phyloP scores from a whole-genome alignment of 805 yeast species.

The Wickerhamiella domercqiae region DNA sequence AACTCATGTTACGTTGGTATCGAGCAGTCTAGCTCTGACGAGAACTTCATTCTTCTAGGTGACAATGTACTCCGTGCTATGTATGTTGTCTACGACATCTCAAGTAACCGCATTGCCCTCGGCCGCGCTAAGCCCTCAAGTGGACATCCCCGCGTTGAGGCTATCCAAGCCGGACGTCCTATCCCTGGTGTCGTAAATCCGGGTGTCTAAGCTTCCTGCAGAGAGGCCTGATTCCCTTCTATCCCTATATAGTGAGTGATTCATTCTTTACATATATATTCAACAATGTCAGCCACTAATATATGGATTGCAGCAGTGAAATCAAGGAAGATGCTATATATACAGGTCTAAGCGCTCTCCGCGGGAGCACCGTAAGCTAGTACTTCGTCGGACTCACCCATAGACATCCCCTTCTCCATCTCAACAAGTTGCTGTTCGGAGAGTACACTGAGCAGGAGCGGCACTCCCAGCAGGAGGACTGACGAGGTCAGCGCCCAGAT shows the following conservation, averaged over 20 bases:
- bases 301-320: too few species aligned
- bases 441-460: constrained; percentile 74
- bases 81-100: constrained; percentile 50
- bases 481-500: constrained; percentile 81
- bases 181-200: constrained; percentile 13
- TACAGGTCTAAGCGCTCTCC: not conserved
- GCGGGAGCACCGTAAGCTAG: constrained; percentile 22
- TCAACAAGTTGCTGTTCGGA: constrained; percentile 89
- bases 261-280: too few species aligned
- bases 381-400: constrained; percentile 14
- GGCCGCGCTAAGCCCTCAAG: constrained; percentile 28
- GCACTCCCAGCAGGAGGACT: constrained; percentile 77
- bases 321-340: too few species aligned
- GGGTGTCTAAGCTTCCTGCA: not conserved
- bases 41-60: constrained; percentile 35
- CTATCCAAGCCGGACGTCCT: constrained; percentile 15
- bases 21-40: constrained; percentile 20
- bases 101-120: constrained; percentile 37
- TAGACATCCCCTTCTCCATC: constrained; percentile 74
- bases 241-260: too few species aligned
- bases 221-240: too few species aligned
- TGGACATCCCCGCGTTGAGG: constrained; percentile 17
- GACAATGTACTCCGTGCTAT: constrained; percentile 45
- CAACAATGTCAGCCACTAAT: too few species aligned
- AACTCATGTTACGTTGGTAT: constrained; percentile 25